phyloP scores from a whole-genome alignment of 2,329 filamentous ascomycete species.

The Aureobasidium sp. region DNA sequence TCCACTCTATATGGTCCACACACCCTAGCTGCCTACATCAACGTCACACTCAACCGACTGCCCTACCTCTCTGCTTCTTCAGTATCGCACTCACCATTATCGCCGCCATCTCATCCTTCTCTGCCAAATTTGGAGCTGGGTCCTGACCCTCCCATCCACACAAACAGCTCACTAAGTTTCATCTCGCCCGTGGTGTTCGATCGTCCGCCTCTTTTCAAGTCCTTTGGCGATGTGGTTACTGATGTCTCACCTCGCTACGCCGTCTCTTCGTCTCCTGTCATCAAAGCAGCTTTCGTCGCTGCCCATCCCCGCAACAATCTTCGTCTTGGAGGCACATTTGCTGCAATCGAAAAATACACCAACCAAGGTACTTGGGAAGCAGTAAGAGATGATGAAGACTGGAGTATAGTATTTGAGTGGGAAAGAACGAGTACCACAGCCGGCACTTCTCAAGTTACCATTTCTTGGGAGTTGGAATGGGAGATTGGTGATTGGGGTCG shows the following conservation, averaged over 20 bases:
- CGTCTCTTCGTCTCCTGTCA: constrained; percentile 54
- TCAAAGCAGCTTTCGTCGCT: constrained; percentile 67
- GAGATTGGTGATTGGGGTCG: constrained; percentile 35
- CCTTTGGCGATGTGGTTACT: constrained; percentile 61
- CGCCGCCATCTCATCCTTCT: constrained; percentile 24
- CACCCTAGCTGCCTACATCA: constrained; percentile 80
- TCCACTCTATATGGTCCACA: constrained; percentile 81
- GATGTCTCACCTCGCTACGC: constrained; percentile 45
- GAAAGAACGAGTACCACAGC: constrained; percentile 60
- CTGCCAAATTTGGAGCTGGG: constrained; percentile 40
- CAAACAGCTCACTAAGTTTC: constrained; percentile 67
- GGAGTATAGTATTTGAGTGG: constrained; percentile 79
- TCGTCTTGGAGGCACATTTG: constrained; percentile 68
- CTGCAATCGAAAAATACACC: constrained; percentile 60
- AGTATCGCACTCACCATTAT: constrained; percentile 26
- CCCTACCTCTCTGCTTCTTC: constrained; percentile 52
- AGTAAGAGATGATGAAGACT: constrained; percentile 70
- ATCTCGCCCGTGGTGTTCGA: constrained; percentile 76
- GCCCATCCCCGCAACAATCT: constrained; percentile 90
- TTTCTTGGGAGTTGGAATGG: constrained; percentile 69
- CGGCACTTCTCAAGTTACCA: constrained; percentile 69
- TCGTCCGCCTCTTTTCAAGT: constrained; percentile 54
- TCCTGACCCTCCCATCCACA: constrained; percentile 69
- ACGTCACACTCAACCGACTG: constrained; percentile 68
- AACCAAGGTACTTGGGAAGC: constrained; percentile 51